These are phyloP conservation scores for Suillus brevipes DNA, from an alignment of 768 basidiomycete species.

Conservation along the genomic window DNA sequence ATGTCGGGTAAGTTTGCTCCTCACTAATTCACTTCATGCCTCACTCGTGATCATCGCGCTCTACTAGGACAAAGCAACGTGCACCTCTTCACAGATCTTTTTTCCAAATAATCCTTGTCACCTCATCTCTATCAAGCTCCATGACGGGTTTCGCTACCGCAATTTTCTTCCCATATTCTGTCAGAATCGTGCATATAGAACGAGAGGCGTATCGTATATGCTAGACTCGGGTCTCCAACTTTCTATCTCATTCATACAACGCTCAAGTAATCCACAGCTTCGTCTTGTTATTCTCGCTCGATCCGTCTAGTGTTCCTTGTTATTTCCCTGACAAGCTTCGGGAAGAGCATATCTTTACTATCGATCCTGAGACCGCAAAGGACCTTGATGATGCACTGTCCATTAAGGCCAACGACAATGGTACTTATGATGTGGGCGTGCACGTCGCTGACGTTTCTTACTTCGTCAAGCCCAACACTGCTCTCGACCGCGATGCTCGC, in stretches of 20 bases:
- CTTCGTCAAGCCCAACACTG: conserved; percentile 93
- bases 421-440: conserved; percentile 90
- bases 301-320: too few species aligned
- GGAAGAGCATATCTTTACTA: conserved; percentile 82
- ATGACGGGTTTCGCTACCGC: conserved; percentile 86
- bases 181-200: not conserved
- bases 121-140: conserved; percentile 96
- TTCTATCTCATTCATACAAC: too few species aligned
- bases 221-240: too few species aligned
- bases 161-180: conserved; percentile 53
- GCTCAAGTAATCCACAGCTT: too few species aligned
- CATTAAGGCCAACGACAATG: conserved; percentile 85
- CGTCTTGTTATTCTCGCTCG: too few species aligned
- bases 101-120: conserved; percentile 99
- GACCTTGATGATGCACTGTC: conserved; percentile 96
- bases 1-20: too few species aligned
- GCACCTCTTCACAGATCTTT: conserved; percentile 92
- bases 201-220: too few species aligned
- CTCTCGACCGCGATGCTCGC: conserved; percentile 96
- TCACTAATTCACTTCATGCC: too few species aligned
- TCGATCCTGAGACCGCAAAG: conserved; percentile 87
- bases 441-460: conserved; percentile 96
- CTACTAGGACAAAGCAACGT: too few species aligned
- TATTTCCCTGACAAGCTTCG: too few species aligned
- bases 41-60: too few species aligned